phyloP scores from a whole-genome alignment of 257 asterid genomes.

The Nicotiana knightiana region DNA sequence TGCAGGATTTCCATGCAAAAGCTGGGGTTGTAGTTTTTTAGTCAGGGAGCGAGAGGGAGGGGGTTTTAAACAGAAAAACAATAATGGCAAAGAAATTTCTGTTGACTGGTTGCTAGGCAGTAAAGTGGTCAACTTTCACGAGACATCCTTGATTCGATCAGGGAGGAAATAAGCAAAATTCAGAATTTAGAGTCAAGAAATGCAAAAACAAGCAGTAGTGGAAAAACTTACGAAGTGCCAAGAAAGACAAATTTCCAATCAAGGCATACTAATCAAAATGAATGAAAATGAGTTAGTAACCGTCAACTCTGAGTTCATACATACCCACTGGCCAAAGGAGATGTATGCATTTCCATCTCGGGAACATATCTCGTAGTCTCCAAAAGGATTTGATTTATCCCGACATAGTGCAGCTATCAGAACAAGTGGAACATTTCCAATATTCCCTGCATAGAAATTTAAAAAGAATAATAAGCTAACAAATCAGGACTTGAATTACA shows the following conservation, averaged over 20 bases:
- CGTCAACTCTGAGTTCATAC: conserved; percentile 10
- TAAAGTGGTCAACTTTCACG: not conserved
- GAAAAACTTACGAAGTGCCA: not conserved
- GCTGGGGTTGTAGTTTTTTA: not conserved
- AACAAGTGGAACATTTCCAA: conserved; percentile 98
- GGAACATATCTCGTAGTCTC: conserved; percentile 63
- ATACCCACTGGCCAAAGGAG: conserved; percentile 99
- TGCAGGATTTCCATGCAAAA: not conserved
- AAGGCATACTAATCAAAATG: not conserved
- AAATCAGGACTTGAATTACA: not conserved
- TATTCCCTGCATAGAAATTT: conserved; percentile 54
- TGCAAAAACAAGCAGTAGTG: not conserved
- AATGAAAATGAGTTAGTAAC: not conserved
- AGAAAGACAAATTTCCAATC: not conserved
- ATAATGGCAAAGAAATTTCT: not conserved
- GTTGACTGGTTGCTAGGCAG: not conserved
- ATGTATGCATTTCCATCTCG: conserved; percentile 98
- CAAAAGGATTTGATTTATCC: conserved; percentile 88
- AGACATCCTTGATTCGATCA: not conserved
- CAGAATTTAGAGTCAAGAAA: not conserved
- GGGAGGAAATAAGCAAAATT: not conserved
- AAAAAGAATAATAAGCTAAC: not conserved
- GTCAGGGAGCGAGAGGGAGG: not conserved
- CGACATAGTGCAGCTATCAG: conserved; percentile 89
- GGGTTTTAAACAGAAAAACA: not conserved